Percentiles rank a stretch among this genome's conserved stretches.
Evolutionary conservation across 148 eudicot species (phyloP).

Genomic region (Nepenthes mirabilis): DNA sequence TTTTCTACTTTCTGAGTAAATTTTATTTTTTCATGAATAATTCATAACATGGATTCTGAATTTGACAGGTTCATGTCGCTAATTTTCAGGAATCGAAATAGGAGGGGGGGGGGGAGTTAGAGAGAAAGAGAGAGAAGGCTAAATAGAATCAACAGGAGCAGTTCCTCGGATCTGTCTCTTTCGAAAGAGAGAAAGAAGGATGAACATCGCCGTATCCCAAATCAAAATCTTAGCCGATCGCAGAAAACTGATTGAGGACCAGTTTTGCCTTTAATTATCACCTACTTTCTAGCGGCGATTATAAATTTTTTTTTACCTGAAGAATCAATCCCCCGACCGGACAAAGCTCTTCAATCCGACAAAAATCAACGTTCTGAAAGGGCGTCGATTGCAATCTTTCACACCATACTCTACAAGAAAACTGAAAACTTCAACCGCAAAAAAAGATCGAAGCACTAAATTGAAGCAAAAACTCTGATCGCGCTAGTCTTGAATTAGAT

Average conservation of each 20-base stretch:
- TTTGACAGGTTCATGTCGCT: constrained; percentile 39
- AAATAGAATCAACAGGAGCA: not conserved
- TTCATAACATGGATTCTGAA: constrained; percentile 13
- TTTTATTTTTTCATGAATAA: constrained; percentile 12
- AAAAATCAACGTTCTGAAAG: not conserved
- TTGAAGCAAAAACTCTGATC: too few species aligned
- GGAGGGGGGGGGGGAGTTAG: too few species aligned
- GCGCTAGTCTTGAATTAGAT: too few species aligned
- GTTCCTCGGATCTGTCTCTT: not conserved
- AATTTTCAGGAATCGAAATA: constrained; percentile 14
- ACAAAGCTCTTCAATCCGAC: not conserved
- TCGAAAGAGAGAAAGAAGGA: not conserved
- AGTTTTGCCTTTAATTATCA: not conserved
- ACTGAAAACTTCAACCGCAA: not conserved
- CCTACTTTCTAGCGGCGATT: not conserved
- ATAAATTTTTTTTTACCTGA: not conserved
- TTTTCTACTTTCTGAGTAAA: constrained; percentile 4
- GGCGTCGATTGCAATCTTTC: not conserved
- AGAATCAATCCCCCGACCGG: not conserved
- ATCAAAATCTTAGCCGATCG: not conserved
- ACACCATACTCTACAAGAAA: not conserved
- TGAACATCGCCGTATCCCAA: not conserved
- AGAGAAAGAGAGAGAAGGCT: not conserved
- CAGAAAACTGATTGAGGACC: not conserved
- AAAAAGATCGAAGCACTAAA: too few species aligned